These are phyloP conservation scores for Aphanomyces invadans DNA, from an alignment of 352 stramenopile genomes.

Conservation along the genomic window DNA sequence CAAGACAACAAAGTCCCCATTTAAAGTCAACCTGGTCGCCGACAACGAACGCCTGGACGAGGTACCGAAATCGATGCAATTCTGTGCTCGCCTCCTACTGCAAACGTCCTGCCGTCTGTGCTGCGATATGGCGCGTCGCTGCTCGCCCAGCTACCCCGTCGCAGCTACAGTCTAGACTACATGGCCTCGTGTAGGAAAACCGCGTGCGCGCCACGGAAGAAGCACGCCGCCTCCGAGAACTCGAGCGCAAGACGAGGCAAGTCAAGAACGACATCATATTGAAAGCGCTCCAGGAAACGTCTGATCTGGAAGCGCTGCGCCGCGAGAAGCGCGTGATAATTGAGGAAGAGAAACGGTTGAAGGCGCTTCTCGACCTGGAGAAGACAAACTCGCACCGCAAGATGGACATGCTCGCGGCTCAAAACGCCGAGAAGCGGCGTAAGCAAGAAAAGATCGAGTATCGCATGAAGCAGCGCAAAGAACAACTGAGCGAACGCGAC, in stretches of 20 bases:
- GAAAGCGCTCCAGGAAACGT: conserved; percentile 82
- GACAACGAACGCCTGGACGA: conserved; percentile 92
- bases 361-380: conserved; percentile 89
- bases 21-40: conserved; percentile 90
- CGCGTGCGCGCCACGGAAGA: conserved; percentile 75
- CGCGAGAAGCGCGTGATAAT: conserved; percentile 92
- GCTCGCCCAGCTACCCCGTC: too few relatives aligned
- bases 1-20: conserved; percentile 87
- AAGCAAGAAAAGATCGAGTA: conserved; percentile 86
- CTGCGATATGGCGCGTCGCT: too few relatives aligned
- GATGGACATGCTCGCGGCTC: conserved; percentile 82
- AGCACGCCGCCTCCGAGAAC: conserved; percentile 40
- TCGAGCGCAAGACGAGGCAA: conserved; percentile 69
- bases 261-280: conserved; percentile 92
- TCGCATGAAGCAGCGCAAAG: conserved; percentile 49
- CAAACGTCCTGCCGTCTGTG: too few relatives aligned
- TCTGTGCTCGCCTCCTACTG: too few relatives aligned
- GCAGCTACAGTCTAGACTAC: too few relatives aligned
- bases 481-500: conserved; percentile 58
- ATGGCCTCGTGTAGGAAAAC: conserved; percentile 60
- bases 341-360: conserved; percentile 89
- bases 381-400: conserved; percentile 91
- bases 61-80: too few relatives aligned
- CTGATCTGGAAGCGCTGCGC: conserved; percentile 86
- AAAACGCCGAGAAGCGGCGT: conserved; percentile 86